phyloP scores from a whole-genome alignment of 495 filamentous ascomycete species.

The Niebla homalea region DNA sequence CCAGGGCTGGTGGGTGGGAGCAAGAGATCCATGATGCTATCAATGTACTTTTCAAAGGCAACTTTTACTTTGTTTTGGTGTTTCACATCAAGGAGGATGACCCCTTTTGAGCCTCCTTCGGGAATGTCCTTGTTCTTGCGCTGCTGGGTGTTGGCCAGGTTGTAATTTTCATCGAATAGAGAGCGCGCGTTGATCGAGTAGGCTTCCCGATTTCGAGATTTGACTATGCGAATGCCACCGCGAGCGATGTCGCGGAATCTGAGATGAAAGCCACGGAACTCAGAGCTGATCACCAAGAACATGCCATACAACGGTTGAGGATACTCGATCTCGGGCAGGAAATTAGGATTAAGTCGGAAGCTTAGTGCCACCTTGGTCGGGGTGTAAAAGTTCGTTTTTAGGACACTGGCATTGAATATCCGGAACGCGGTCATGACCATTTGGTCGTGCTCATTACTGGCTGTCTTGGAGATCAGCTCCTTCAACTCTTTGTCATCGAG shows the following conservation, averaged over 20 bases:
- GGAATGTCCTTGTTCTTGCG: constrained; percentile 99
- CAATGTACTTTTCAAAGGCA: constrained; percentile 98
- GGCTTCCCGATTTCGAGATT: constrained; percentile 85
- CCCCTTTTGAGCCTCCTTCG: constrained; percentile 97
- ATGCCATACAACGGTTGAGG: constrained; percentile 90
- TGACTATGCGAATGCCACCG: constrained; percentile 96
- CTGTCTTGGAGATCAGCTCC: constrained; percentile 66
- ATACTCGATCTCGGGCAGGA: constrained; percentile 85
- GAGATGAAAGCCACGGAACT: constrained; percentile 93
- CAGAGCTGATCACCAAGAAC: constrained; percentile 94
- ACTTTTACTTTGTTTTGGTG: constrained; percentile 85
- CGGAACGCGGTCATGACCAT: constrained; percentile 98
- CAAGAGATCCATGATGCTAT: constrained; percentile 90
- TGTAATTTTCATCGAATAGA: constrained; percentile 97
- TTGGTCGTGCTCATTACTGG: constrained; percentile 86
- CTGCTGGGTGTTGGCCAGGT: constrained; percentile 94
- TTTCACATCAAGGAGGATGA: constrained; percentile 83
- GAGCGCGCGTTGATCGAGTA: constrained; percentile 93
- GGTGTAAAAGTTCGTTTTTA: constrained; percentile 99
- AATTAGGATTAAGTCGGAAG: constrained; percentile 82
- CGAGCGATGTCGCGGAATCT: constrained; percentile 95
- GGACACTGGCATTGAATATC: constrained; percentile 75
- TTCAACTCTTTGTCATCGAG: constrained; percentile 67
- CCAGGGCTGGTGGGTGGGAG: constrained; percentile 80
- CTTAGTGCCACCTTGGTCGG: constrained; percentile 96